Percentiles rank a stretch among this genome's conserved stretches.
These are phyloP conservation scores for Daldinia caldariorum DNA, from an alignment of 495 filamentous ascomycete genomes.

Conservation along the genomic window DNA sequence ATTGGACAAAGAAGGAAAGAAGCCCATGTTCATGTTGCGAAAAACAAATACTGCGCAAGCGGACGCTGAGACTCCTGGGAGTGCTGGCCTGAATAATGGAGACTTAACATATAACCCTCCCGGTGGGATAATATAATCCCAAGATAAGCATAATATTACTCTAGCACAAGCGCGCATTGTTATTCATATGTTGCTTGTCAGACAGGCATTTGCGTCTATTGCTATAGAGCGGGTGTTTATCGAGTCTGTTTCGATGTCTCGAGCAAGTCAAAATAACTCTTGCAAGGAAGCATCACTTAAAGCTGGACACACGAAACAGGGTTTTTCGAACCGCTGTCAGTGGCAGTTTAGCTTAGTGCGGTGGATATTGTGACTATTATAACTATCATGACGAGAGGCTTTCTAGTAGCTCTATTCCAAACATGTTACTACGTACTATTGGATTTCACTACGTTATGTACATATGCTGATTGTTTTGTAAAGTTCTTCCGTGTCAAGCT, in stretches of 20 bases:
- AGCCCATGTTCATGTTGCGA: conserved; percentile 98
- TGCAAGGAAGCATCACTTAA: neutral
- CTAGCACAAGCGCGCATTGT: conserved; percentile 38
- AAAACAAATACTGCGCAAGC: conserved; percentile 65
- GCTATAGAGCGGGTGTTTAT: conserved; percentile 1
- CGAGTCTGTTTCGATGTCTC: conserved; percentile 4
- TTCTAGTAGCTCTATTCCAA: conserved; percentile 33
- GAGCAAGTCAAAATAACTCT: neutral
- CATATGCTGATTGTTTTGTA: conserved; percentile 10
- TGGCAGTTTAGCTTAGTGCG: conserved; percentile 9
- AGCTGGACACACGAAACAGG: neutral
- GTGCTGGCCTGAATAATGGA: conserved; percentile 57
- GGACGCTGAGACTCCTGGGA: conserved; percentile 56
- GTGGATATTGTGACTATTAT: conserved; percentile 24
- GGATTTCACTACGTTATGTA: conserved; percentile 6
- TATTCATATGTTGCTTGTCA: conserved; percentile 26
- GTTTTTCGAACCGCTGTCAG: conserved; percentile 6
- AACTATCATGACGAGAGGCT: conserved; percentile 19
- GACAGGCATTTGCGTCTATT: conserved; percentile 10
- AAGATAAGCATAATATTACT: conserved; percentile 5
- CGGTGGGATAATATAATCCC: conserved; percentile 63
- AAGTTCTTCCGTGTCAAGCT: neutral
- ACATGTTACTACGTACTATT: conserved; percentile 22
- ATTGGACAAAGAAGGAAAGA: conserved; percentile 92
- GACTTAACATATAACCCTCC: conserved; percentile 60